Evolutionary conservation across 352 stramenopile genomes (phyloP), one percentile per base, ranked within the genome.

Genomic region (Globisporangium polare): DNA sequence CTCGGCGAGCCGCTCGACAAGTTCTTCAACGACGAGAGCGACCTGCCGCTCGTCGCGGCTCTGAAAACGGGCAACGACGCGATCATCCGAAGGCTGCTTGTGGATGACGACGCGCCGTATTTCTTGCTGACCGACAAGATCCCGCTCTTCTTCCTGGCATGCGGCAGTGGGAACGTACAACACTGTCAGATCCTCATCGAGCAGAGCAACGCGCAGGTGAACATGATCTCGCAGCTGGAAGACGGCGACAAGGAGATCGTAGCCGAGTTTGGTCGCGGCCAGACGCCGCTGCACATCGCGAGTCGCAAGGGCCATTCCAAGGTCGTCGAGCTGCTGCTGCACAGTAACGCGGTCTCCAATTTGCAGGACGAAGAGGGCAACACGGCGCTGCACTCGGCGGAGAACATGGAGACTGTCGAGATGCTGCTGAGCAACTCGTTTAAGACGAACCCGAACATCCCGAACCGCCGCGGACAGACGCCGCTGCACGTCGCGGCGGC

Each of bases 191-290:
- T 92, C 31, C 57, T 95, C 20, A 78, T 92, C 15, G 63, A 86
- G 5, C 67, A 79, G 27, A 74, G 76, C 45, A 41, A 59, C n/a
- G 73, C 74, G 26, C 69, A 92, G 35, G 86, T 93, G 7, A 95
- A 93, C 46, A 56, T 90, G 26, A 89, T 93, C 27, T 93, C 84
- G 3, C 72, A 86, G 59, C 53, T 93, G 4, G 81, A 89, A 46
- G 78, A 90, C n/a, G 80, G 71, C 5, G 83, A 92, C 63, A 93
- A 93, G 53, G 78, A 90, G 43, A 90, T 93, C 33, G 69, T 85
- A 5, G 65, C 69, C 0, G 79, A 89, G 29, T 95, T 87, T 72
- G 86, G 86, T 8, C 69, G 75, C 31, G 58, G 71, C 20, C 83
- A 93, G 60, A 95, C 83, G 0, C 84, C 86, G 22, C 60, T 95